Conservation (phyloP, 2,329 filamentous ascomycete species). For the Zarea fungicola region DNA sequence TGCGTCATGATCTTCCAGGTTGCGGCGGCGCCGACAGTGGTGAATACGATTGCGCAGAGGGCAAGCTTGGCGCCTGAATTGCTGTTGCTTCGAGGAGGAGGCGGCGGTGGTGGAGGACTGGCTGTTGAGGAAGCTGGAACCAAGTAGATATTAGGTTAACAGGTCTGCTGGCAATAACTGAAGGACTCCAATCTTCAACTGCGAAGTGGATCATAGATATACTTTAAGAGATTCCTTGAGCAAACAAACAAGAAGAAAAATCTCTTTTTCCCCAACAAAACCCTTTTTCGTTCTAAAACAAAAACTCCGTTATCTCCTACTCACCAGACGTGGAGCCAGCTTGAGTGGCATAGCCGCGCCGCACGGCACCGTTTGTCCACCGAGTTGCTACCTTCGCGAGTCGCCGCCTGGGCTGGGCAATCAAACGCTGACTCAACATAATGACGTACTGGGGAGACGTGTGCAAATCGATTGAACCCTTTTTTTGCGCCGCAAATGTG, state of each 20-base stretch:
- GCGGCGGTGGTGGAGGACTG: conserved; percentile 1
- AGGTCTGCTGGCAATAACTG: background rate
- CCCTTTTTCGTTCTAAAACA: background rate
- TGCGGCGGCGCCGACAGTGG: conserved; percentile 26
- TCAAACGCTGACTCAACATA: conserved; percentile 22
- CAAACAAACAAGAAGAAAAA: too few relatives aligned
- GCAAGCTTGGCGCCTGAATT: conserved; percentile 22
- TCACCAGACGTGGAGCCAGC: conserved; percentile 20
- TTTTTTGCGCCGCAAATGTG: too few relatives aligned
- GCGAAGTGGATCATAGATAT: too few relatives aligned
- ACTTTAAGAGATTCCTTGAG: too few relatives aligned
- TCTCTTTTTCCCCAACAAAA: conserved; percentile 10
- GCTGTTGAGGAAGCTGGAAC: conserved; percentile 3
- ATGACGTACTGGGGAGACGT: background rate
- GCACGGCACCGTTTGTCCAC: conserved; percentile 14
- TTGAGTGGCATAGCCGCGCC: conserved; percentile 21
- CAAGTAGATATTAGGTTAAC: background rate
- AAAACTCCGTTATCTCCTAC: conserved; percentile 13
- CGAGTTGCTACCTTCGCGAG: conserved; percentile 19
- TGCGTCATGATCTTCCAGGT: conserved; percentile 32
- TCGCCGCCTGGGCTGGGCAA: conserved; percentile 22
- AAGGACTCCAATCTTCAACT: too few relatives aligned
- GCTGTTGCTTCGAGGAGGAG: conserved; percentile 14
- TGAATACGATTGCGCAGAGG: conserved; percentile 27
- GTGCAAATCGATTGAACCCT: too few relatives aligned